Evolutionary conservation across 2,329 filamentous ascomycete genomes (phyloP), one percentile per base, ranked within the genome.

Genomic region (Diaporthe sp.): DNA sequence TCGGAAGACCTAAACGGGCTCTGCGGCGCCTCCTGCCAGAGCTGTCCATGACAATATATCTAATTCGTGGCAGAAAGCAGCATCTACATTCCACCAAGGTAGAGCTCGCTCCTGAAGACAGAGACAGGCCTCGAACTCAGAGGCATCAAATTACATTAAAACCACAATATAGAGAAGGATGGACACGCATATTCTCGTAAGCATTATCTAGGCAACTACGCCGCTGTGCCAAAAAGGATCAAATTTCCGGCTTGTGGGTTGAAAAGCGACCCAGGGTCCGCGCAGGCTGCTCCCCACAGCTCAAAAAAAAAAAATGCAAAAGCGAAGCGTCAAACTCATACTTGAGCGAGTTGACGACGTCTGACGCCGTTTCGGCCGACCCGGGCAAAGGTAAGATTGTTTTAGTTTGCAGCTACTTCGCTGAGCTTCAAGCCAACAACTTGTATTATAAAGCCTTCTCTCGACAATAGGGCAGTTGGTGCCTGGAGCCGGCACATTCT

Each of bases 311-410:
- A 13, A 22, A 35, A 37, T 9, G 4, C 44, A 35, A 66, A 66
- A 66, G 63, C 63, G 63, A 66, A 66, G 63, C 10, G 30, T 39
- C 63, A 51, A 13, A 19, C 63, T 66, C 63, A 51, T 66, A 17
- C 63, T 66, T 66, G 44, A 66, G 32, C 63, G 63, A 53, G 63
- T 19, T 32, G 39, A 32, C 59, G 32, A 7, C 4, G 22, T 19
- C n/a, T 27, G 44, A 39, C 22, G 9, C 4, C 15, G n/a, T 27
- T 25, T 27, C 8, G 12, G 63, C 47, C 63, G 44, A 51, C 44
- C 44, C 51, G 63, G 63, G 63, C 63, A 66, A 63, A 66, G 63
- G 44, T 66, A 51, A 27, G 30, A 10, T 15, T 42, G 7, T 15
- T 65, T 4, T n/a, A 12, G 37, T 39, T 13, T 66, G 22, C 19